These are phyloP conservation scores for Cnidoscolus chayamansa DNA, from an alignment of 441 rosid genomes.

Conservation along the genomic window DNA sequence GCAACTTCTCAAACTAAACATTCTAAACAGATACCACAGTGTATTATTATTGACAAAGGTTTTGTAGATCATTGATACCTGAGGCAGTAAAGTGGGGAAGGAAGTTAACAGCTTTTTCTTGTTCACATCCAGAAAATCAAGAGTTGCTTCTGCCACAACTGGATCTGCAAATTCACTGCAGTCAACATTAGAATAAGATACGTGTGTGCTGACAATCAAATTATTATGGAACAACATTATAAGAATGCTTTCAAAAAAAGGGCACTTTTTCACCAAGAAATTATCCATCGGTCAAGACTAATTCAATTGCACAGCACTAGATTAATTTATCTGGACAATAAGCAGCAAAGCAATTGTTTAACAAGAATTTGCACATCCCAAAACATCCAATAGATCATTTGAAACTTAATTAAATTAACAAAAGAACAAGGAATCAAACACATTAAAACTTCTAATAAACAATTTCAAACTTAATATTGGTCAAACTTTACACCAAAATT, in stretches of 20 bases:
- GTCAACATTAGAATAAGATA: constrained; percentile 36
- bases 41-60: constrained; percentile 10
- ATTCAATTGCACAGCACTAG: constrained; percentile 3
- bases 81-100: constrained; percentile 75
- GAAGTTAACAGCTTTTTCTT: constrained; percentile 59
- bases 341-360: background rate
- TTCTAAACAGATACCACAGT: constrained; percentile 12
- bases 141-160: constrained; percentile 86
- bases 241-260: constrained; percentile 8
- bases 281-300: background rate
- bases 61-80: constrained; percentile 44
- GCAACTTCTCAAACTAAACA: background rate
- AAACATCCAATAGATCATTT: background rate
- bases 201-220: constrained; percentile 12
- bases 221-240: background rate
- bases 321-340: background rate
- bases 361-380: background rate
- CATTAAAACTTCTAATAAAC: too few species aligned
- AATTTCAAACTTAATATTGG: background rate
- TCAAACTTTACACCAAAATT: background rate
- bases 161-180: constrained; percentile 94
- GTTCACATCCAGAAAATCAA: constrained; percentile 68
- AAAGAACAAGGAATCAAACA: background rate
- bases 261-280: background rate
- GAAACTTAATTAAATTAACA: background rate